These are phyloP conservation scores for Beverwykella pulmonaria DNA, from an alignment of 495 filamentous ascomycete genomes.

Conservation along the genomic window DNA sequence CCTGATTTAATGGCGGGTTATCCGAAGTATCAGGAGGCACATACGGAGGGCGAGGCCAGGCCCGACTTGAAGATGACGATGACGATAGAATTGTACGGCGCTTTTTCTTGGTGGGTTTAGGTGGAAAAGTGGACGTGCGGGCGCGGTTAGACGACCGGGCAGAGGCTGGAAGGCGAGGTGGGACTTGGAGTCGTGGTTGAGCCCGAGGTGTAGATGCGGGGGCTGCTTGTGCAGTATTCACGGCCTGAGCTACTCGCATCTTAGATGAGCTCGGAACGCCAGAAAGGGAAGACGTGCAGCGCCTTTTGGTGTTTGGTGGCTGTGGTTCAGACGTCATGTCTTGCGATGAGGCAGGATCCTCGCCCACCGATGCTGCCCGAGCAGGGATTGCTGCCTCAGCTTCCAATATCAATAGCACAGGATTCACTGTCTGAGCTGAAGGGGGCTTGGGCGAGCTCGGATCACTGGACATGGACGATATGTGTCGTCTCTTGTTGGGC, in stretches of 20 bases:
- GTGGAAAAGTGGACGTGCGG: neutral
- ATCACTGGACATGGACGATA: too few relatives aligned
- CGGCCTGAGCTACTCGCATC: neutral
- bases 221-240: neutral
- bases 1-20: slow-evolving; percentile 39
- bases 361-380: too few relatives aligned
- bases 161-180: too few relatives aligned
- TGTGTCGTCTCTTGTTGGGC: too few relatives aligned
- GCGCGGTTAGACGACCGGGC: too few relatives aligned
- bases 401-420: too few relatives aligned
- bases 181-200: neutral
- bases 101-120: neutral
- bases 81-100: neutral
- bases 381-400: too few relatives aligned
- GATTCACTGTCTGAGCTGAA: too few relatives aligned
- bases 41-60: neutral
- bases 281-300: neutral
- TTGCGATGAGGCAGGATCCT: neutral
- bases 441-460: too few relatives aligned
- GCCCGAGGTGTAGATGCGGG: neutral
- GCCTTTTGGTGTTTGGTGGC: neutral
- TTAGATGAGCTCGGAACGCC: neutral
- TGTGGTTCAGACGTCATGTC: neutral
- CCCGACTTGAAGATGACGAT: neutral
- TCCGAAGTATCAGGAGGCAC: neutral